Base-by-base conservation (phyloP, 2,329 filamentous ascomycete species). In the Sphaerulina vaccinii region DNA sequence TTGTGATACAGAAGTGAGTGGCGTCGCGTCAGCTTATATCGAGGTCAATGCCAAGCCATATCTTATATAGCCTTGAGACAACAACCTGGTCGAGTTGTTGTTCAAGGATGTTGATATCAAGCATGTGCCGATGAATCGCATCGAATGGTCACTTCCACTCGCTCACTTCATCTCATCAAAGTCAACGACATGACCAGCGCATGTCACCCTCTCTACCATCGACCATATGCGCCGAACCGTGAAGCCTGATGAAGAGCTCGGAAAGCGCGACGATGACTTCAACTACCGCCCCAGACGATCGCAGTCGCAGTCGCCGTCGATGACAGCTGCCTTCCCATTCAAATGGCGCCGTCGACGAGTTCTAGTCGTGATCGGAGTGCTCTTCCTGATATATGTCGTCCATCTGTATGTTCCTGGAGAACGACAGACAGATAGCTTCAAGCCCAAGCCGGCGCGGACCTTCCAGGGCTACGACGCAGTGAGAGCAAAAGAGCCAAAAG, bases 201-300 rank as follows among this genome's bases (percentile, higher is more conserved):
- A 32, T 32, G 27, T 32, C 27, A 32, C 27, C 4, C n/a, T 13
- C 27, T 32, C 27, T 13, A 10, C 6, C 37, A 22, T 39, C 37
- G 37, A 39, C 27, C 27, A 42, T 37, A 33, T 50, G 47, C 52
- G 47, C 27, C 58, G 58, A 23, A 49, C 51, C n/a, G 32, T 55
- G 16, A 51, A 43, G 52, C 75, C 71, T 52, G 82, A 85, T 64
- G 81, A 83, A 70, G 81, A 85, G 73, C 74, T 83, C 53, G 82
- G 81, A 51, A 85, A 85, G 70, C 81, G 81, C 65, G 78, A 85
- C 67, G 83, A 85, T 66, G 81, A 84, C 67, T 78, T 81, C 67
- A 74, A 84, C 66, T 79, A 81, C 67, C 74, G 33, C 29, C 48
- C 46, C 13, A 33, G 33, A 11, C 52, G 35, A 37, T 21, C 33